A percentile compares a stretch with the other conserved stretches of the same genome.
These are phyloP conservation scores for Asterophora parasitica DNA, from an alignment of 768 basidiomycete species.

Conservation along the genomic window DNA sequence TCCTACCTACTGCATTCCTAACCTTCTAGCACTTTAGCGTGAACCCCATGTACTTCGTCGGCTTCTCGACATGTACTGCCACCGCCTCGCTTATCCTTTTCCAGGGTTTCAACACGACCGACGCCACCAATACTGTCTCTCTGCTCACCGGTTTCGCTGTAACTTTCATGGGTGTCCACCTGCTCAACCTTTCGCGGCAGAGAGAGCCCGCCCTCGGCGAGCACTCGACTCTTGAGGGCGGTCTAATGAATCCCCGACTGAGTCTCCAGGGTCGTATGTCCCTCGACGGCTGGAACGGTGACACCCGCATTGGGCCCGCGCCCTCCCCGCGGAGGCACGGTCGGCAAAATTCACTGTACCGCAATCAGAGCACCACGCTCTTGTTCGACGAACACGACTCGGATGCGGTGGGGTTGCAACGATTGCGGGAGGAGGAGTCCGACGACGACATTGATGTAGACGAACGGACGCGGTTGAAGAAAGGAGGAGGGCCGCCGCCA, in stretches of 20 bases:
- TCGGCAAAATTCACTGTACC: slow-evolving; percentile 61
- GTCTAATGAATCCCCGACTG: slow-evolving; percentile 72
- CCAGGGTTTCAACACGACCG: slow-evolving; percentile 92
- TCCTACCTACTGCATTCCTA: background rate
- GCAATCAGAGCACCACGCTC: slow-evolving; percentile 58
- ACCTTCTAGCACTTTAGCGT: slow-evolving; percentile 47
- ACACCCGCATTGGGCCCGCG: slow-evolving; percentile 22
- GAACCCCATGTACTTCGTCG: slow-evolving; percentile 97
- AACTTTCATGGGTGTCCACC: slow-evolving; percentile 96
- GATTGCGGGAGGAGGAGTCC: slow-evolving; percentile 64
- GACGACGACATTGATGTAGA: slow-evolving; percentile 41
- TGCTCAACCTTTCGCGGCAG: slow-evolving; percentile 76
- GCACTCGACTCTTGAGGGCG: slow-evolving; percentile 52
- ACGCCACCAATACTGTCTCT: slow-evolving; percentile 76
- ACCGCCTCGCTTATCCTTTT: slow-evolving; percentile 94
- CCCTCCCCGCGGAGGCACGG: slow-evolving; percentile 39
- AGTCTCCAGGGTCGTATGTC: slow-evolving; percentile 80
- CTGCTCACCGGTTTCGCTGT: slow-evolving; percentile 86
- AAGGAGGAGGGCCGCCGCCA: slow-evolving; percentile 6
- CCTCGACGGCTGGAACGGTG: slow-evolving; percentile 67
- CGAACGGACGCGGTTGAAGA: slow-evolving; percentile 13
- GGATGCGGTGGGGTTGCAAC: slow-evolving; percentile 51
- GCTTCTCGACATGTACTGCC: slow-evolving; percentile 91
- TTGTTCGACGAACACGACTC: slow-evolving; percentile 65
- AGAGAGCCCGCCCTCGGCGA: slow-evolving; percentile 41